These are phyloP conservation scores for Parmelia sp. DNA, from an alignment of 495 filamentous ascomycete genomes.

Conservation along the genomic window DNA sequence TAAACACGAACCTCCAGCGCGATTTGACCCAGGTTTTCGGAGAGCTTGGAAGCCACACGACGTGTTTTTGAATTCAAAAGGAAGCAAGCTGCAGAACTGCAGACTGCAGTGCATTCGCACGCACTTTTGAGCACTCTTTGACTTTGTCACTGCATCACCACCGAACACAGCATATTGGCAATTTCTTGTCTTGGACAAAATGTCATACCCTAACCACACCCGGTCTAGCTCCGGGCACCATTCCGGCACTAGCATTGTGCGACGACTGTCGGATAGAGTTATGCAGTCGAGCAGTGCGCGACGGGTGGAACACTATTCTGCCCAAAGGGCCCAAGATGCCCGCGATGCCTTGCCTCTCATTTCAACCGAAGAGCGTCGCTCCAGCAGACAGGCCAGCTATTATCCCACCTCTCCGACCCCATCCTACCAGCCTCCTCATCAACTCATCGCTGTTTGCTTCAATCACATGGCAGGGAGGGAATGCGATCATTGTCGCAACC, in stretches of 20 bases:
- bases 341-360: slow-evolving; percentile 17
- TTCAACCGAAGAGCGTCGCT: background rate
- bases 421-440: slow-evolving; percentile 11
- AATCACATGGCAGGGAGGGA: slow-evolving; percentile 17
- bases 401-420: slow-evolving; percentile 1
- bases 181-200: background rate
- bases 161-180: background rate
- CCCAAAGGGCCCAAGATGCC: slow-evolving; percentile 13
- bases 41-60: too few relatives aligned
- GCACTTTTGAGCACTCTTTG: too few relatives aligned
- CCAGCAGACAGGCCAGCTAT: slow-evolving; percentile 3
- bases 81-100: too few relatives aligned
- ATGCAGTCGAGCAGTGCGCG: slow-evolving; percentile 3
- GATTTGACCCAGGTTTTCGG: background rate
- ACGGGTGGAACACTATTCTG: slow-evolving; percentile 3
- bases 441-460: slow-evolving; percentile 18
- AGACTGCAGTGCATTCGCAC: too few relatives aligned
- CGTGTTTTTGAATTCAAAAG: too few relatives aligned
- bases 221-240: background rate
- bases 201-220: background rate
- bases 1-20: background rate
- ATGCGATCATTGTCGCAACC: slow-evolving; percentile 15
- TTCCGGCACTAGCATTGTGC: background rate
- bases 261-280: background rate
- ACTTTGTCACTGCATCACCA: too few relatives aligned